Base-by-base conservation (phyloP, 352 stramenopile species). In the Blastocystis sp. region DNA sequence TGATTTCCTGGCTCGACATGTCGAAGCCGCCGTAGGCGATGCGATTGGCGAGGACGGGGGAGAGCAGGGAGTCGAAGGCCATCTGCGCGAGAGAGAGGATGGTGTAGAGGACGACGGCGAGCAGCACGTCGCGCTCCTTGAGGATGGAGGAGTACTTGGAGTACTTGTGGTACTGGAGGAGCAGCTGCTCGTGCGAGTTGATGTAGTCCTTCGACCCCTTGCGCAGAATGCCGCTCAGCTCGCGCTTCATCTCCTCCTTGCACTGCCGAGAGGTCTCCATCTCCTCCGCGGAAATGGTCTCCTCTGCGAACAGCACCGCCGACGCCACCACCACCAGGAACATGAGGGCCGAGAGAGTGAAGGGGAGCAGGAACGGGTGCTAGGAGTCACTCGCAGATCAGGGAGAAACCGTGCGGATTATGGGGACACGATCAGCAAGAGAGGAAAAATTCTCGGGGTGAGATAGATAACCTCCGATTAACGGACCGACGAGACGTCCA, bases 91-190 rank as follows among this genome's bases (percentile, higher is more conserved):
- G 43, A 13, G 73, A 43, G 73, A 43, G 34, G 41, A 84, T 2
- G 37, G 29, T 34, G 41, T 84, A 84, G 3, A 68, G 5, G 8
- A 84, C 11, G 18, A 84, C 73, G 56, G 73, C 26, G 3, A 79
- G 26, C 9, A 79, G 37, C 37, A 88, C 26, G 39, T 88, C 62
- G 3, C 43, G 45, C n/a, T 88, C 63, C n/a, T 66, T 64, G 37
- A 76, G 39, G 47, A 88, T 54, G 1, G 62, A 79, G 15, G 26
- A 61, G 23, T 88, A 79, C 29, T 45, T 88, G 13, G 66, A 61
- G 43, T 88, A 59, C 39, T 66, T 88, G 45, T 76, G 73, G 55
- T 76, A 79, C 8, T 76, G 66, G 37, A 88, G 55, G 23, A 88
- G 29, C 13, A 88, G 39, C 43, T 79, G 62, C 56, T 88, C 77